Evolutionary conservation across 805 yeast genomes (phyloP).

Genomic region (Torulaspora delbrueckii): DNA sequence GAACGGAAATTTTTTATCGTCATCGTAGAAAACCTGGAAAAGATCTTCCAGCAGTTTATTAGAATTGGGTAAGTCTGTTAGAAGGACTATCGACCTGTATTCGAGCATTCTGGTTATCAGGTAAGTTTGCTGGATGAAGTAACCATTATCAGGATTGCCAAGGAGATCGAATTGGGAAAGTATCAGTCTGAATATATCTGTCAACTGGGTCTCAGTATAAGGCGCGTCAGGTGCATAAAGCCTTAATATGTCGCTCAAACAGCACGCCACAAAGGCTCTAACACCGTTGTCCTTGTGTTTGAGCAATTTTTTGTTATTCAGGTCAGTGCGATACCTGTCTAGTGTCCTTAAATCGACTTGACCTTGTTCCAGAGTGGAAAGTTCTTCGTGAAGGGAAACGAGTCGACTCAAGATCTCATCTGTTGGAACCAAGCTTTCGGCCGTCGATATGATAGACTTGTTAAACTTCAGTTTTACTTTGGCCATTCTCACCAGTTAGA

Average conservation of each 20-base stretch:
- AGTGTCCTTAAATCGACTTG: constrained; percentile 44
- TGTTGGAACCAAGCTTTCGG: constrained; percentile 52
- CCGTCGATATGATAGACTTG: constrained; percentile 51
- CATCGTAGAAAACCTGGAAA: constrained; percentile 59
- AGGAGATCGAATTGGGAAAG: constrained; percentile 56
- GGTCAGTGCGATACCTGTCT: constrained; percentile 44
- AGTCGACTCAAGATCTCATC: constrained; percentile 58
- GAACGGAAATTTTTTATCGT: constrained; percentile 43
- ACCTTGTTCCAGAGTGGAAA: constrained; percentile 60
- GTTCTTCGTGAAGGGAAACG: constrained; percentile 55
- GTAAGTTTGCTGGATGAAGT: constrained; percentile 58
- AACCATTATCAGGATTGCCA: constrained; percentile 52
- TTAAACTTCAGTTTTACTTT: constrained; percentile 36
- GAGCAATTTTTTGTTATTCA: constrained; percentile 55
- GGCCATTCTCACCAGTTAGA: neutral
- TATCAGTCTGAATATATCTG: constrained; percentile 62
- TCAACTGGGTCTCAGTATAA: constrained; percentile 56
- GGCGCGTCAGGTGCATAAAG: constrained; percentile 91
- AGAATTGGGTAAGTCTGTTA: constrained; percentile 68
- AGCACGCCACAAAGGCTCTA: constrained; percentile 64
- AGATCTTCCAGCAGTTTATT: constrained; percentile 48
- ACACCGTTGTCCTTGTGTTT: constrained; percentile 62
- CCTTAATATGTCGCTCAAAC: constrained; percentile 69
- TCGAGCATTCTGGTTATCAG: constrained; percentile 66
- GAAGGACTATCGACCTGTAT: constrained; percentile 65